These are phyloP conservation scores for Penicillium sp. DNA, from an alignment of 2,329 filamentous ascomycete species.

Conservation along the genomic window DNA sequence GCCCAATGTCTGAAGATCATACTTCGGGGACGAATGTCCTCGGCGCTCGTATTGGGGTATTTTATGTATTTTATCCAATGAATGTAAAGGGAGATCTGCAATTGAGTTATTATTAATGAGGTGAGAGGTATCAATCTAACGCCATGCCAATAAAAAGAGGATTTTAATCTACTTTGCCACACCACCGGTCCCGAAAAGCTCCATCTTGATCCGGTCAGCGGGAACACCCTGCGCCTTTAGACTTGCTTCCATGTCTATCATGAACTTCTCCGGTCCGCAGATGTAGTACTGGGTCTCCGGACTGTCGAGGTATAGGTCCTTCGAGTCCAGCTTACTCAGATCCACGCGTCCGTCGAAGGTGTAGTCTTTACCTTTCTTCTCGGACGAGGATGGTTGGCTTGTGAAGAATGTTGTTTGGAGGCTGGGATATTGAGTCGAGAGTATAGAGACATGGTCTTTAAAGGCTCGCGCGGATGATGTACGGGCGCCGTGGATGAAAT, in stretches of 20 bases:
- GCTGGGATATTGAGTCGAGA: constrained; percentile 46
- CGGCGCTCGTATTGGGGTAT: no score
- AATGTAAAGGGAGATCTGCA: no score
- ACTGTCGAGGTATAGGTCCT: constrained; percentile 57
- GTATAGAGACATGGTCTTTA: constrained; percentile 50
- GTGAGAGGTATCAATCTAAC: constrained; percentile 9
- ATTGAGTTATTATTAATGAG: background rate
- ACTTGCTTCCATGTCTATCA: constrained; percentile 58
- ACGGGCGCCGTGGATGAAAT: constrained; percentile 60
- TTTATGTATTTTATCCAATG: no score
- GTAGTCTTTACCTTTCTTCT: constrained; percentile 58
- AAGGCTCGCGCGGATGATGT: constrained; percentile 52
- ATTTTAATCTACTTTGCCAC: constrained; percentile 18
- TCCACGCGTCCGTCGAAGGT: constrained; percentile 59
- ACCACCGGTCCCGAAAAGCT: constrained; percentile 64
- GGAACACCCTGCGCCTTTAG: constrained; percentile 58
- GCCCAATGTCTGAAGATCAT: no score
- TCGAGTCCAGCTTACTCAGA: constrained; percentile 54
- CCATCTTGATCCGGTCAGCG: constrained; percentile 61
- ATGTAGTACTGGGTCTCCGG: constrained; percentile 63
- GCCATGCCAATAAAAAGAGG: background rate
- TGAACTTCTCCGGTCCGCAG: constrained; percentile 70
- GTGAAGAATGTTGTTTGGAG: constrained; percentile 60
- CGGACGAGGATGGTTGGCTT: constrained; percentile 47
- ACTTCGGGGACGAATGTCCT: no score